Evolutionary conservation across 192 early-diverging fungal species (phyloP).

Genomic region (Irineochytrium annulatum): DNA sequence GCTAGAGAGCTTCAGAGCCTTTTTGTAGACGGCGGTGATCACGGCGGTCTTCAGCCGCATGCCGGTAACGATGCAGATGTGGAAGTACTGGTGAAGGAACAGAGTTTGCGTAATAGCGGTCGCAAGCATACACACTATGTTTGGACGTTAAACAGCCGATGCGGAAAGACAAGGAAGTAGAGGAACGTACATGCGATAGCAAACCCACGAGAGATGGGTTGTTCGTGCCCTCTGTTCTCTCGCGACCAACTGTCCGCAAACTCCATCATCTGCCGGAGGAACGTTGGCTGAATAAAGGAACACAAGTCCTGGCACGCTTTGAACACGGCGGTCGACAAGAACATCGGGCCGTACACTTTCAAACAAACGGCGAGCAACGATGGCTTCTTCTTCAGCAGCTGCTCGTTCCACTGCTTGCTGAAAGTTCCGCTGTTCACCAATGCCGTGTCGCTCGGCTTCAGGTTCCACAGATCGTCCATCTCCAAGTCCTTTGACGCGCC

Average conservation of each 20-base stretch:
- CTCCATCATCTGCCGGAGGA: constrained; percentile 66
- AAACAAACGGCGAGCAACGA: constrained; percentile 66
- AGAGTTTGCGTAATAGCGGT: constrained; percentile 72
- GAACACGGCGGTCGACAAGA: constrained; percentile 70
- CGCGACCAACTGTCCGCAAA: constrained; percentile 39
- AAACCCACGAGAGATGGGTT: constrained; percentile 69
- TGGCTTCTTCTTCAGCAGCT: constrained; percentile 63
- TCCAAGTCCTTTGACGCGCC: constrained; percentile 71
- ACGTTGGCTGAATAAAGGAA: constrained; percentile 73
- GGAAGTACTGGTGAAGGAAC: constrained; percentile 86
- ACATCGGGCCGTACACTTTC: constrained; percentile 58
- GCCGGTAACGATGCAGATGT: constrained; percentile 70
- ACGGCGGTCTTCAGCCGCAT: constrained; percentile 67
- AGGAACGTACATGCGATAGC: constrained; percentile 59
- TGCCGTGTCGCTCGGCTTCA: constrained; percentile 58
- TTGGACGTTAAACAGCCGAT: neutral
- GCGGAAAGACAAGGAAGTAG: constrained; percentile 1
- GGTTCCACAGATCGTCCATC: constrained; percentile 69
- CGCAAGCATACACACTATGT: constrained; percentile 63
- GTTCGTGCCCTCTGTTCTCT: constrained; percentile 19
- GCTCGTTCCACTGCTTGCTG: constrained; percentile 62
- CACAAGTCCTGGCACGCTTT: constrained; percentile 73
- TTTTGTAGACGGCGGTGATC: constrained; percentile 80
- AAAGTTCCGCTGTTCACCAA: constrained; percentile 58
- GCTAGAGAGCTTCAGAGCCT: constrained; percentile 76